Conservation (phyloP, 176 grass and related monocot genomes). For the Panicum miliaceum region DNA sequence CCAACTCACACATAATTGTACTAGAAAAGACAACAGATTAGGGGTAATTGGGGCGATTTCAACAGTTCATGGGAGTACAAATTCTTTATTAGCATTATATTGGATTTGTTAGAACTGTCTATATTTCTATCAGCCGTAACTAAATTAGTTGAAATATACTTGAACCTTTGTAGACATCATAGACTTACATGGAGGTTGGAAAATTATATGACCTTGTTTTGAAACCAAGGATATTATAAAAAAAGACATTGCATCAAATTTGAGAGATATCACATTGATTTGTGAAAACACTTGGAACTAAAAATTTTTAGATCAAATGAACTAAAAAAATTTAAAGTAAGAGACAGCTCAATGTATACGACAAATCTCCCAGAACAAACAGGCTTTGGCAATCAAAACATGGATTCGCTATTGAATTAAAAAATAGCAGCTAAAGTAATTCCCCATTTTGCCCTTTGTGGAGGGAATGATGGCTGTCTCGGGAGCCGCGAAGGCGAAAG, state of each 20-base stretch:
- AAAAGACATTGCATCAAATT: no score
- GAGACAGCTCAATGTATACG: background rate
- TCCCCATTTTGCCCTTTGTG: constrained; percentile 57
- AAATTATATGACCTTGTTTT: background rate
- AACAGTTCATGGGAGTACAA: no score
- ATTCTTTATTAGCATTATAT: no score
- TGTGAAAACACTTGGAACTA: background rate
- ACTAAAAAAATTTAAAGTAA: background rate
- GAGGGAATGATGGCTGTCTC: constrained; percentile 64
- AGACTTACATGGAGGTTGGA: no score
- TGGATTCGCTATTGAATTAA: background rate
- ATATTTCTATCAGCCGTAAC: no score
- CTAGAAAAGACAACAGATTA: no score
- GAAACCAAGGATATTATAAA: background rate
- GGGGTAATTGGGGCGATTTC: no score
- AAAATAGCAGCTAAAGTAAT: background rate
- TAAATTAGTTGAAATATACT: background rate
- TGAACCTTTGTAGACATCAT: background rate
- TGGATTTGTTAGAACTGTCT: no score
- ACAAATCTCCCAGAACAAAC: background rate
- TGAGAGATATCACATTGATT: background rate
- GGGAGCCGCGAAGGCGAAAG: constrained; percentile 40
- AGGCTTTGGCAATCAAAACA: background rate
- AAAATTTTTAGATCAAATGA: background rate
- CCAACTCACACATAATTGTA: no score